Evolutionary conservation across 495 filamentous ascomycete species (phyloP).

Genomic region (Penicillium bialowiezense): DNA sequence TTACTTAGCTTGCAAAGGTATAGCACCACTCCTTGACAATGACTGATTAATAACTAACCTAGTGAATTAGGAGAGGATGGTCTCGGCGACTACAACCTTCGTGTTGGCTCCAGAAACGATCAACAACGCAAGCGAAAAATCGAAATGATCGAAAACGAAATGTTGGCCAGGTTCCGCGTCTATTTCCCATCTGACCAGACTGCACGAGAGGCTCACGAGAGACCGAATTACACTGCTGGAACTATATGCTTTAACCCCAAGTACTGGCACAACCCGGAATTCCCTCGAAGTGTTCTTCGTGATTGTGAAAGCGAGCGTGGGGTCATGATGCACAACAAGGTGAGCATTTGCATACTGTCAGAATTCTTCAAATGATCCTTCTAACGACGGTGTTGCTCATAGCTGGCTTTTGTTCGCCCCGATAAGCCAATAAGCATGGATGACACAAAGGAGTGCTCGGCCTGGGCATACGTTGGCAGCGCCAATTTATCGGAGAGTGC

Average conservation of each 20-base stretch:
- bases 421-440: slow-evolving; percentile 28
- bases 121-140: slow-evolving; percentile 9
- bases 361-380: too few relatives aligned
- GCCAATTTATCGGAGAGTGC: slow-evolving; percentile 91
- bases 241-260: slow-evolving; percentile 73
- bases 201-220: slow-evolving; percentile 60
- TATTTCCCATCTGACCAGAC: slow-evolving; percentile 83
- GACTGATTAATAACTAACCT: neutral
- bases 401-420: slow-evolving; percentile 65
- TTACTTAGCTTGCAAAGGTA: slow-evolving; percentile 75
- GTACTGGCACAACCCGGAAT: slow-evolving; percentile 63
- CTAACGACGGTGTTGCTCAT: neutral
- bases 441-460: slow-evolving; percentile 24
- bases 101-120: slow-evolving; percentile 29
- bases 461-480: slow-evolving; percentile 89
- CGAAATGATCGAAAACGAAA: slow-evolving; percentile 27
- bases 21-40: neutral
- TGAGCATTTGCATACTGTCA: too few relatives aligned
- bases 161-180: slow-evolving; percentile 56
- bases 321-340: slow-evolving; percentile 87
- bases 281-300: slow-evolving; percentile 66
- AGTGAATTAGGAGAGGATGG: slow-evolving; percentile 55
- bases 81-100: slow-evolving; percentile 50
- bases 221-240: slow-evolving; percentile 55
- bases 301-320: slow-evolving; percentile 70